A percentile compares a stretch with the other conserved stretches of the same genome.
phyloP scores from a whole-genome alignment of 441 rosid species.

The Gossypium lobatum region DNA sequence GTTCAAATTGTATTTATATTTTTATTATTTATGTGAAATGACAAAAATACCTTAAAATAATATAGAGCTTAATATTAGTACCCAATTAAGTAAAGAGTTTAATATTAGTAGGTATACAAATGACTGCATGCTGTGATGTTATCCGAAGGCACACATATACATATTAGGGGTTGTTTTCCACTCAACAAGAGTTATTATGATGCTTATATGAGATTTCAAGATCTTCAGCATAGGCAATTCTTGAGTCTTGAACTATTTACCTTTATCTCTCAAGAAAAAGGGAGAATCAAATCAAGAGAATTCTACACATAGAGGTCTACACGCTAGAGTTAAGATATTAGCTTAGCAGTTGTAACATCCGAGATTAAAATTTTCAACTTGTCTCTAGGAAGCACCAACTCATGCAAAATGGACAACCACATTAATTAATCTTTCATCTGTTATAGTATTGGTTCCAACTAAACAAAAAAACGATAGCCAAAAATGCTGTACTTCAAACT shows the following conservation, averaged over 20 bases:
- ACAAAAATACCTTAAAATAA: too few species aligned
- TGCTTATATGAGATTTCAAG: neutral
- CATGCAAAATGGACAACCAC: neutral
- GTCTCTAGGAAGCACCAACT: neutral
- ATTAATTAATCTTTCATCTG: neutral
- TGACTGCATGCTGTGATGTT: neutral
- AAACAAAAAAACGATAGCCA: neutral
- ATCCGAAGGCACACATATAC: neutral
- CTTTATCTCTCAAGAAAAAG: neutral
- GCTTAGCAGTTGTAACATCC: neutral
- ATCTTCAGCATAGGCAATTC: neutral
- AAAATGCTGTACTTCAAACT: conserved; percentile 39
- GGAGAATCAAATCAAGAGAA: neutral
- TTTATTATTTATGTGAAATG: too few species aligned
- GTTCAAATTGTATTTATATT: too few species aligned
- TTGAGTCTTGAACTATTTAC: neutral
- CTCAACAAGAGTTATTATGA: neutral
- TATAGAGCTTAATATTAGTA: too few species aligned
- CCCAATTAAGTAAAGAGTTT: too few species aligned
- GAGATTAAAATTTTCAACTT: neutral
- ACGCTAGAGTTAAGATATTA: neutral
- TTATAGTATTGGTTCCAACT: neutral
- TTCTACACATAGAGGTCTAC: neutral
- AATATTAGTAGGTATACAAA: neutral
- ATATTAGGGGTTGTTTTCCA: neutral